Evolutionary conservation across 2,329 filamentous ascomycete genomes (phyloP).

Genomic region (Fusarium camptoceras): DNA sequence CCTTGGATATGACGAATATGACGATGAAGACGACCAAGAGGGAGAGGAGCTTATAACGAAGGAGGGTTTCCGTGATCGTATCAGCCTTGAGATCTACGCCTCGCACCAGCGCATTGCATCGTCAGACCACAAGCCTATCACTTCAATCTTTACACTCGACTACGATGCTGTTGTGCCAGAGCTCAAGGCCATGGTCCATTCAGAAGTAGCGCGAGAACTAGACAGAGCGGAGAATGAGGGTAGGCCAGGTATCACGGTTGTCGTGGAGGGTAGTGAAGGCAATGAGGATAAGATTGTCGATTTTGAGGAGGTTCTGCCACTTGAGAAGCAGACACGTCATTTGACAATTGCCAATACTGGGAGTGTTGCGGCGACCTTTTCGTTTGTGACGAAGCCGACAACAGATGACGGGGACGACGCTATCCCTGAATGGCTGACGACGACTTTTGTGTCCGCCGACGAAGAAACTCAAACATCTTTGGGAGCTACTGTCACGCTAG

Average conservation of each 20-base stretch:
- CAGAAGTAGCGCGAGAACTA: constrained; percentile 87
- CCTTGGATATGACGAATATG: constrained; percentile 71
- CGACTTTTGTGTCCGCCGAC: constrained; percentile 67
- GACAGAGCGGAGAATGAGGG: constrained; percentile 94
- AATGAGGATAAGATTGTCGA: constrained; percentile 71
- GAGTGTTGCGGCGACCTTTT: constrained; percentile 80
- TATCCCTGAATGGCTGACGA: constrained; percentile 74
- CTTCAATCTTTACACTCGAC: constrained; percentile 83
- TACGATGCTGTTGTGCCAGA: constrained; percentile 90
- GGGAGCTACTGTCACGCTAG: constrained; percentile 71
- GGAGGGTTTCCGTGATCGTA: constrained; percentile 67
- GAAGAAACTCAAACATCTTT: constrained; percentile 49
- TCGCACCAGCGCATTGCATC: constrained; percentile 91
- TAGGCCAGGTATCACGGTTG: constrained; percentile 82
- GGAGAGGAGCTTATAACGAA: constrained; percentile 66
- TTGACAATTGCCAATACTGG: constrained; percentile 95
- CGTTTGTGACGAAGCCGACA: constrained; percentile 79
- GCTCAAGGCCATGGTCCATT: constrained; percentile 83
- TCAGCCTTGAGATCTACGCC: constrained; percentile 75
- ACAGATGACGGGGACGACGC: constrained; percentile 58
- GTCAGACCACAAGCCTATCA: constrained; percentile 94
- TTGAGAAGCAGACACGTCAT: constrained; percentile 71
- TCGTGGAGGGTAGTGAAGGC: constrained; percentile 71
- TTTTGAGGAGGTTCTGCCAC: constrained; percentile 80
- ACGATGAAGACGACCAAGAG: constrained; percentile 60